A percentile compares a stretch with the other conserved stretches of the same genome.
These are phyloP conservation scores for Vinca minor DNA, from an alignment of 257 asterid genomes.

Conservation along the genomic window DNA sequence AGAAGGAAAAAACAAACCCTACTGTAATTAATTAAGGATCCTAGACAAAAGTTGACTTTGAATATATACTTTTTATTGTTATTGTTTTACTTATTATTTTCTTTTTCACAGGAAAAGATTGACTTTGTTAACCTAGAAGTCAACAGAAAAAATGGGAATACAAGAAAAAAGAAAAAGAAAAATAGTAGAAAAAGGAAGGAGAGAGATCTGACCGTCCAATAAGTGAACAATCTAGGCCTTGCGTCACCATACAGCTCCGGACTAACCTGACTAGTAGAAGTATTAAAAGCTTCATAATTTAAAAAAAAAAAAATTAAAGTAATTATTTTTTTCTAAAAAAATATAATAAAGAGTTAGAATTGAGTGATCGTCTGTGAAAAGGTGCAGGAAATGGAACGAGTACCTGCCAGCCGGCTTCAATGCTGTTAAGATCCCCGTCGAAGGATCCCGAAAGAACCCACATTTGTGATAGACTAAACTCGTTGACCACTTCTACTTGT, in stretches of 20 bases:
- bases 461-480: conserved; percentile 88
- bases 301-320: too few relatives aligned
- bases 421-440: conserved; percentile 92
- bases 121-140: neutral
- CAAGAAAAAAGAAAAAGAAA: neutral
- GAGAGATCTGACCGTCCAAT: conserved; percentile 76
- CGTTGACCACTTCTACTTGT: conserved; percentile 52
- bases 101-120: too few relatives aligned
- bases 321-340: too few relatives aligned
- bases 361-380: neutral
- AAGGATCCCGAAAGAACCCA: conserved; percentile 87
- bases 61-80: neutral
- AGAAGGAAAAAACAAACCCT: neutral
- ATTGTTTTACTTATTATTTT: too few relatives aligned
- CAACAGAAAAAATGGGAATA: too few relatives aligned
- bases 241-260: conserved; percentile 99
- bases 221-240: conserved; percentile 82
- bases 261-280: conserved; percentile 99
- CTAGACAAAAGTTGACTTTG: conserved; percentile 7
- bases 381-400: conserved; percentile 20
- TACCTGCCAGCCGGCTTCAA: conserved; percentile 99
- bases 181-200: neutral
- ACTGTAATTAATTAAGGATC: neutral
- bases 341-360: too few relatives aligned
- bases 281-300: conserved; percentile 57